These are phyloP conservation scores for Astathelohania contejeani DNA, from an alignment of 371 early-diverging fungal species.

Conservation along the genomic window DNA sequence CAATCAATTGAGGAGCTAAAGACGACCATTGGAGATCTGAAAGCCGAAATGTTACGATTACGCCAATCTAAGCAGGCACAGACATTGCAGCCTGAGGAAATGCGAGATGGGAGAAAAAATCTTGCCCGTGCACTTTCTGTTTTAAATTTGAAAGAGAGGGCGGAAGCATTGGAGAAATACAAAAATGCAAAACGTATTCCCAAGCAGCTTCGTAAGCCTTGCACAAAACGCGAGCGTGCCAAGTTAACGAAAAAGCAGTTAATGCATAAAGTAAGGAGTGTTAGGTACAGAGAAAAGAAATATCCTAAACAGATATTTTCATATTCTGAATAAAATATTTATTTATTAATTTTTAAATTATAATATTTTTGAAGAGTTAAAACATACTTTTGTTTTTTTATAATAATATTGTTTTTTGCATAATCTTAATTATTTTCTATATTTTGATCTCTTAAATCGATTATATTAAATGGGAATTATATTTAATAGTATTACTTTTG, in stretches of 20 bases:
- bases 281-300: conserved; percentile 25
- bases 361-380: too few species aligned
- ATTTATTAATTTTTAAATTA: too few species aligned
- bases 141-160: conserved; percentile 24
- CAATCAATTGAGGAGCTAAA: conserved; percentile 23
- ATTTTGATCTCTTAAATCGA: too few species aligned
- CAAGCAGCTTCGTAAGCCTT: conserved; percentile 34
- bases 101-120: conserved; percentile 33
- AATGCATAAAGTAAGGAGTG: conserved; percentile 20
- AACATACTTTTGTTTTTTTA: too few species aligned
- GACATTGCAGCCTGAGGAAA: conserved; percentile 32
- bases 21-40: conserved; percentile 9
- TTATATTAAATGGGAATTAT: too few species aligned
- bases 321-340: too few species aligned
- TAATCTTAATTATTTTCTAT: too few species aligned
- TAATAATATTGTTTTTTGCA: too few species aligned
- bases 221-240: conserved; percentile 28
- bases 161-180: conserved; percentile 29
- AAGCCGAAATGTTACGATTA: conserved; percentile 19
- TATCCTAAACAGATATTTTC: too few species aligned
- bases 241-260: conserved; percentile 31
- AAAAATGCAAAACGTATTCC: conserved; percentile 32
- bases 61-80: conserved; percentile 27
- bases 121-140: conserved; percentile 27
- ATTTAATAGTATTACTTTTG: too few species aligned